Evolutionary conservation across 768 basidiomycete species (phyloP), one percentile per base, ranked within the genome.

Genomic region (Phanerochaete carnosa): DNA sequence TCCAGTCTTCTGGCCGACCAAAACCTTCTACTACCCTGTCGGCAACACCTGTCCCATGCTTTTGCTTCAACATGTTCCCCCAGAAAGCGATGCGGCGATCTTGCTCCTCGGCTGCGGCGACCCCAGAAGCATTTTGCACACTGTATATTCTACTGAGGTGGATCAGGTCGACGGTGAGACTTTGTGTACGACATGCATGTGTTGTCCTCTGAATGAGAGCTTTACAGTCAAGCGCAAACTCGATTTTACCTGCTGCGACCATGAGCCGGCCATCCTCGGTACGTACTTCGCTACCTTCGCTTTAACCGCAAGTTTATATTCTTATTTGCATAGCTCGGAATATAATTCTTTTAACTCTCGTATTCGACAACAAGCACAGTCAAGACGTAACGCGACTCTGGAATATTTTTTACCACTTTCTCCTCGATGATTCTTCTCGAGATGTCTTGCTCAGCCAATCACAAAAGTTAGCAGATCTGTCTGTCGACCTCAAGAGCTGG

Each of bases 81-180:
- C 79, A 0, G 82, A 83, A 60, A 67, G 76, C 55, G 55, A 69
- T 22, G 82, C 80, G 5, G 68, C 77, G 19, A 66, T 85, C 28
- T 73, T 87, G 3, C 75, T 84, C 12, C 72, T 85, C 25, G 84
- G 79, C 25, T 86, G 84, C 63, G 84, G 84, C 15, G 86, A 87
- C 64, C 79, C 80, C 16, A 72, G 83, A 30, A 82, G 77, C 57
- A 77, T 86, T 11, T 59, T 87, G 13, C 83, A 80, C 65, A 85
- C 83, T 0, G 58, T 83, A 2, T 70, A 69, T 60, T 57, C 65
- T n/a, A 74, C 77, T 59, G 62, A 43, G 16, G 32, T 57, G 25
- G 54, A 58, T 46, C 0, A 22, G 15, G 32, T 26, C 1, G 0
- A 29, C 8, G 55, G 75, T 76, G 55, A 60, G 71, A n/a, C n/a